Conservation (phyloP, 768 basidiomycete genomes). For the Suillus tomentosus region DNA sequence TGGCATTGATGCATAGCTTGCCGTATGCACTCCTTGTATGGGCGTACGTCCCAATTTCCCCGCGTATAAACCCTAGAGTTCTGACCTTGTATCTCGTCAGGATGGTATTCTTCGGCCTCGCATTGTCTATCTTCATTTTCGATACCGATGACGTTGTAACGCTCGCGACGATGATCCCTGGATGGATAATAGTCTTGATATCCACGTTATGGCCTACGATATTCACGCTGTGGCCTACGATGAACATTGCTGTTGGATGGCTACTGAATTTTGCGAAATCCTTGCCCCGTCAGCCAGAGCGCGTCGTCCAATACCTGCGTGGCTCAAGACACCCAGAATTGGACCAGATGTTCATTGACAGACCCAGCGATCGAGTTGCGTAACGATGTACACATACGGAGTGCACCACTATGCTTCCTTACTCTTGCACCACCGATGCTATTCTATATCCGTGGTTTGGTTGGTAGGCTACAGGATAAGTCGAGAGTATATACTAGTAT, state of each 20-base stretch:
- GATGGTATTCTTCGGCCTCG: conserved; percentile 30
- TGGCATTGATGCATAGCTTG: conserved; percentile 36
- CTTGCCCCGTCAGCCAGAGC: not conserved
- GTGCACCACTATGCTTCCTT: not conserved
- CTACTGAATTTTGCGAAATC: not conserved
- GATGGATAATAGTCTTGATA: conserved; percentile 21
- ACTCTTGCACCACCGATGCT: not conserved
- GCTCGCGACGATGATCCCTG: conserved; percentile 17
- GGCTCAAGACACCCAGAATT: not conserved
- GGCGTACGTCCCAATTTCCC: conserved; percentile 21
- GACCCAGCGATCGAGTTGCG: not conserved
- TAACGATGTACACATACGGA: not conserved
- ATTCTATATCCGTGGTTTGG: too few species aligned
- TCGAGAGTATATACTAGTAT: not conserved
- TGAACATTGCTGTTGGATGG: not conserved
- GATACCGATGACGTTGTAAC: conserved; percentile 16
- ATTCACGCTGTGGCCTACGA: conserved; percentile 24
- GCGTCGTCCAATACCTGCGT: not conserved
- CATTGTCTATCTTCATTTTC: conserved; percentile 31
- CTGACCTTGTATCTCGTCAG: conserved; percentile 17
- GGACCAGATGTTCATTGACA: too few species aligned
- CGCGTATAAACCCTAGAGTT: not conserved
- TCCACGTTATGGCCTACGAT: conserved; percentile 24
- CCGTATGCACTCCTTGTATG: conserved; percentile 36
- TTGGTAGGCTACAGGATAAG: not conserved